Conservation (phyloP, 225 moss, liverwort and hornwort genomes). For the Takakia lepidozioides region DNA sequence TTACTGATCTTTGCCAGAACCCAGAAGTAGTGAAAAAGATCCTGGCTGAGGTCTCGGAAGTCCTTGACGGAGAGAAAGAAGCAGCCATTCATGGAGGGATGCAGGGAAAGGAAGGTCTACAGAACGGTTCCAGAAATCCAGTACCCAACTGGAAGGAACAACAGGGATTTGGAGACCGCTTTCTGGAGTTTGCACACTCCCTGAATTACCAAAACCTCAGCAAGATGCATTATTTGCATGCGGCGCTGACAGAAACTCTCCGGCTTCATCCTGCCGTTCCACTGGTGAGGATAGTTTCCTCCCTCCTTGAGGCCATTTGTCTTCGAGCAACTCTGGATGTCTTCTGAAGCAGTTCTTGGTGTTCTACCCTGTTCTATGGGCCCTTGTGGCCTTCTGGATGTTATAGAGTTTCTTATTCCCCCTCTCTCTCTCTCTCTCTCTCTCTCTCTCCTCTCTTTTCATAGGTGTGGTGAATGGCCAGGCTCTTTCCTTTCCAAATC, state of each 20-base stretch:
- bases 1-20: constrained; percentile 40
- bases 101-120: no score
- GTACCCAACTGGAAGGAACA: not conserved
- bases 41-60: constrained; percentile 33
- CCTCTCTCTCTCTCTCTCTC: no score
- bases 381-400: no score
- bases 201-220: constrained; percentile 22
- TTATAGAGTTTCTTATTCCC: no score
- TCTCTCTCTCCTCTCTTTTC: no score
- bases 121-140: no score
- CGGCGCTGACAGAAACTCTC: constrained; percentile 37
- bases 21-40: constrained; percentile 62
- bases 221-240: constrained; percentile 32
- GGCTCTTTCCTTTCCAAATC: no score
- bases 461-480: no score
- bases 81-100: no score
- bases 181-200: constrained; percentile 19
- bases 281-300: constrained; percentile 8
- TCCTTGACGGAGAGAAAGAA: constrained; percentile 25
- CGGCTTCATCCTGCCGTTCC: constrained; percentile 40
- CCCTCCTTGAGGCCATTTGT: not conserved
- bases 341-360: no score
- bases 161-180: constrained; percentile 7
- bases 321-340: no score
- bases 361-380: no score